phyloP scores from a whole-genome alignment of 1,284 basidiomycete species.

The Cystobasidium sp. region DNA sequence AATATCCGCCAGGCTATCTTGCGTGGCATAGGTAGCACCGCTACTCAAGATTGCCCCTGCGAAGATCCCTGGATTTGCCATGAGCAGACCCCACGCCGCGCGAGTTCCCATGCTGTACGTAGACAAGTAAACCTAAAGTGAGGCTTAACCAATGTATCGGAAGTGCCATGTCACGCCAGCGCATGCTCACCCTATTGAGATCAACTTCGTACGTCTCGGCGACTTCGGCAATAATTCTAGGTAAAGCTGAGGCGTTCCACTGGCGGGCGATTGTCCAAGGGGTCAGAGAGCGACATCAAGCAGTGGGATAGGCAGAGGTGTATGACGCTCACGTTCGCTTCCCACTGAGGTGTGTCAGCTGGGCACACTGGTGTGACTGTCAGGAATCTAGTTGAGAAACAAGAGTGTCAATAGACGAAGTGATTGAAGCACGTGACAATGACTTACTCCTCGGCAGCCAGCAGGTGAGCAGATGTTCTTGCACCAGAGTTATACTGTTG shows the following conservation, averaged over 20 bases:
- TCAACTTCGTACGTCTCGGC: constrained; percentile 30
- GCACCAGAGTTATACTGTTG: constrained; percentile 22
- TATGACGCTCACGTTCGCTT: constrained; percentile 11
- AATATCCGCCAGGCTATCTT: neutral
- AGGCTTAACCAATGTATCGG: neutral
- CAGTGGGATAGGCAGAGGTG: neutral
- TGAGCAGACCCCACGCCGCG: constrained; percentile 27
- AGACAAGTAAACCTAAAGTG: constrained; percentile 22
- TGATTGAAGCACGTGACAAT: neutral
- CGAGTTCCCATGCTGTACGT: constrained; percentile 39
- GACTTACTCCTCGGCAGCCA: constrained; percentile 41
- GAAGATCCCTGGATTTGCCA: constrained; percentile 31
- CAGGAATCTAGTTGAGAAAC: constrained; percentile 6
- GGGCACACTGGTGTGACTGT: constrained; percentile 35
- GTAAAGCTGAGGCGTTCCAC: neutral
- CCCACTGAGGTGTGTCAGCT: constrained; percentile 8
- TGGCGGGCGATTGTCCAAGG: neutral
- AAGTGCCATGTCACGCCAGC: too few relatives aligned
- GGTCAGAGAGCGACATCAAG: too few relatives aligned
- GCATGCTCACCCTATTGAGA: constrained; percentile 14
- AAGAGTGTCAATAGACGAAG: neutral
- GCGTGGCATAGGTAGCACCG: constrained; percentile 23
- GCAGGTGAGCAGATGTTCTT: constrained; percentile 6
- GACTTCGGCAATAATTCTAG: constrained; percentile 32
- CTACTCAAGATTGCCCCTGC: constrained; percentile 37